Evolutionary conservation across 176 grass and related monocot species (phyloP), one percentile per base, ranked within the genome.

Genomic region (Chrysopogon serrulatus): DNA sequence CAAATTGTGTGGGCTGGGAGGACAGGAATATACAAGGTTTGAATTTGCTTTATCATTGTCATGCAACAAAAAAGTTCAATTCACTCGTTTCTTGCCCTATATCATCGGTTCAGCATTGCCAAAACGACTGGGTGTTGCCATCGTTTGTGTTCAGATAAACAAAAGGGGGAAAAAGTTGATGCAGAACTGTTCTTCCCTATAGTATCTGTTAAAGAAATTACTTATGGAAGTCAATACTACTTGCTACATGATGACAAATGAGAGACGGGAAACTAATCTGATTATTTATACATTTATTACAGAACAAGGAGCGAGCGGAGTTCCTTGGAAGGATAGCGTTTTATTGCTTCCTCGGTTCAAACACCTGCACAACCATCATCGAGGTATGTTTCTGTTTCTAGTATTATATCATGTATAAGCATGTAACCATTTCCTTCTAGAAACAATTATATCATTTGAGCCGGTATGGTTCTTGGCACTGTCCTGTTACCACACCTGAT

Each of bases 1-100:
- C 94, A 97, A 94, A 90, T 97, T 65, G 94, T 97, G 37, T 97
- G 94, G 94, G 90, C 87, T 66, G 88, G 90, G 35, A 93, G 94
- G 68, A 97, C 94, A 80, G 92, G 94, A 80, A 76, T 97, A 88
- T 97, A 94, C 86, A 94, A 97, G 94, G 94, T 97, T 28, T 65
- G 83, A 18, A 69, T 82, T 80, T 65, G 5, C 41, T 17, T 32
- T 86, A 37, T n/a, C 34, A 19, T 68, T 18, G 31, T 43, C 5
- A 13, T 43, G 15, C 33, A 3, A 12, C 0, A 16, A 3, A 66
- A 49, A 10, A 31, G 2, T 8, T 34, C 5, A 2, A 42, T 35
- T 4, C 1, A 6, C 0, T 28, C 3, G 19, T 65, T 23, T 66
- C 23, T 70, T 56, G 15, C 10, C 3, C 24, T 80, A 14, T 1